phyloP scores from a whole-genome alignment of 345 rosid species.

The Populus euphratica region DNA sequence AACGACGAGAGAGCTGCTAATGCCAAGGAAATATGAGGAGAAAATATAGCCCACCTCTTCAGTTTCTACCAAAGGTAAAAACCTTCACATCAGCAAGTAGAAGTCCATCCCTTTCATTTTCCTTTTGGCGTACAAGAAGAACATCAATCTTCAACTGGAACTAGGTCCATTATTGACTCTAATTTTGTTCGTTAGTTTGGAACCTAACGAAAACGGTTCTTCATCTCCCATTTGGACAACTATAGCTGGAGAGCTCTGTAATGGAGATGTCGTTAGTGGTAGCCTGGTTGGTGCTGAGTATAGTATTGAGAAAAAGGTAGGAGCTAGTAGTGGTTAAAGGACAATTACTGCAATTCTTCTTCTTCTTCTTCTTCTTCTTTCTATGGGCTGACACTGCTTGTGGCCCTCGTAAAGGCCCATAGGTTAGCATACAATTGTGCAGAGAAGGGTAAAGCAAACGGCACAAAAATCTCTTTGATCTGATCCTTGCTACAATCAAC shows the following conservation, averaged over 20 bases:
- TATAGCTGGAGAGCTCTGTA: background rate
- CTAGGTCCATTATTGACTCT: slow-evolving; percentile 2
- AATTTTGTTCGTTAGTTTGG: background rate
- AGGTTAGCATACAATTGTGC: background rate
- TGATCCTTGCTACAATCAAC: too few species aligned
- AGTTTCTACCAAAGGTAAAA: slow-evolving; percentile 28
- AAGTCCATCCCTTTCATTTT: slow-evolving; percentile 8
- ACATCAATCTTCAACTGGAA: slow-evolving; percentile 10
- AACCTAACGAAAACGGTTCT: background rate
- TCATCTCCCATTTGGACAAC: background rate
- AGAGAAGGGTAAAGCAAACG: too few species aligned
- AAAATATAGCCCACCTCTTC: slow-evolving; percentile 1
- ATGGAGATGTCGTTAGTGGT: background rate
- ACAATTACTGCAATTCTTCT: too few species aligned
- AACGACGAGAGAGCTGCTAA: slow-evolving; percentile 22
- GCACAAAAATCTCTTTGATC: too few species aligned
- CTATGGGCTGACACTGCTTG: too few species aligned
- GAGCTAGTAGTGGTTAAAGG: too few species aligned
- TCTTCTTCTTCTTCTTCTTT: too few species aligned
- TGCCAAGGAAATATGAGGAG: background rate
- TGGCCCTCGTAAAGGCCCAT: background rate
- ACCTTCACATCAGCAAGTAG: slow-evolving; percentile 27
- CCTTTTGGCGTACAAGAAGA: background rate
- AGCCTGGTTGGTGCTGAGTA: background rate
- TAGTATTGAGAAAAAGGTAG: background rate